A percentile compares a stretch with the other conserved stretches of the same genome.
Evolutionary conservation across 371 early-diverging fungal species (phyloP).

Genomic region (Chytridiales sp.): DNA sequence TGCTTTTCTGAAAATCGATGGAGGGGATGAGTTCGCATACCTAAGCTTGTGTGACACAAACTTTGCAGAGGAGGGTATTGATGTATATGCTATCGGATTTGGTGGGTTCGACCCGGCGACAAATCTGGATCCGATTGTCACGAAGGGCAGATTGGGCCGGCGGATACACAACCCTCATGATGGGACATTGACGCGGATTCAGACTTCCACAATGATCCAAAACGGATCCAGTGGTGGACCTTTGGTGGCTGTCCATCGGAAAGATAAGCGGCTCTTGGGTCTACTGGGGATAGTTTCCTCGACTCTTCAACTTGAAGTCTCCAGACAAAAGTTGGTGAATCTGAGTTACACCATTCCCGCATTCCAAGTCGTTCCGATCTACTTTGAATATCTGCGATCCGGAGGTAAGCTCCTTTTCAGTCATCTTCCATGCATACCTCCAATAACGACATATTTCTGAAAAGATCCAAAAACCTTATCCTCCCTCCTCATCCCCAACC

Average conservation of each 20-base stretch:
- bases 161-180: background rate
- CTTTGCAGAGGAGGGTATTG: too few relatives aligned
- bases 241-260: background rate
- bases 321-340: background rate
- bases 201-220: background rate
- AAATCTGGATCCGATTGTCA: background rate
- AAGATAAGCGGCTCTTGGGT: background rate
- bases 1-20: background rate
- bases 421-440: too few relatives aligned
- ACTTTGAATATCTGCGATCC: background rate
- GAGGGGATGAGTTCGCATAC: background rate
- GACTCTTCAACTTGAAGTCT: background rate
- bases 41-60: too few relatives aligned
- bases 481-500: too few relatives aligned
- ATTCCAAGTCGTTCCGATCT: background rate
- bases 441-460: too few relatives aligned
- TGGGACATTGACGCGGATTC: background rate
- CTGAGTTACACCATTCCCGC: background rate
- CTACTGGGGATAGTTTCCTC: background rate
- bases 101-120: conserved; percentile 1
- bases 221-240: conserved; percentile 1
- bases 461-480: too few relatives aligned
- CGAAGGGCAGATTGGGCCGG: background rate
- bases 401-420: background rate
- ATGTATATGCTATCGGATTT: background rate